These are phyloP conservation scores for Vicia sativa DNA, from an alignment of 306 rosid genomes.

Conservation along the genomic window DNA sequence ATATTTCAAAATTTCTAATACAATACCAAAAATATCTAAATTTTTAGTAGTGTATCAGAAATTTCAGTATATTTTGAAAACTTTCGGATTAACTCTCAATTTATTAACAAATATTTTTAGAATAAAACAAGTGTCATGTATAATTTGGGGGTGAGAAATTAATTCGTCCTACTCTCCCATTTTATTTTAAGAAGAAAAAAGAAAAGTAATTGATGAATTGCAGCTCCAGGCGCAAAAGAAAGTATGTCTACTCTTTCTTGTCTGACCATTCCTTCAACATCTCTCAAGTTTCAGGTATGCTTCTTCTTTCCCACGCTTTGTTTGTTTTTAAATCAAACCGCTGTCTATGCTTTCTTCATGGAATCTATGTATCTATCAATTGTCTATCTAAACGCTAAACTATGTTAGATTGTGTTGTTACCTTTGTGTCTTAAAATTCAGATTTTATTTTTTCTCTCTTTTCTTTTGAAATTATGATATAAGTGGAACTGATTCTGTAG, in stretches of 20 bases:
- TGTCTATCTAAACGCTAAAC: neutral
- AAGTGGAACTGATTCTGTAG: too few species aligned
- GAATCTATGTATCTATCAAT: neutral
- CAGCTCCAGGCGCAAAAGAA: neutral
- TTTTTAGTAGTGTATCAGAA: too few species aligned
- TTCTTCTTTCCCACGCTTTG: neutral
- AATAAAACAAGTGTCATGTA: too few species aligned
- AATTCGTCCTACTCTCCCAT: too few species aligned
- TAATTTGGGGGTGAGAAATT: too few species aligned
- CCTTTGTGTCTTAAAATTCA: neutral
- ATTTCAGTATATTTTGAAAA: too few species aligned
- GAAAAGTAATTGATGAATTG: neutral
- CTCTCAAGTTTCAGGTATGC: conserved; percentile 42
- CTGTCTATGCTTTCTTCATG: too few species aligned
- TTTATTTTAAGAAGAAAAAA: neutral
- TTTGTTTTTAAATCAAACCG: neutral
- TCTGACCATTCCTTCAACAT: conserved; percentile 45
- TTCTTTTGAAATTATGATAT: neutral
- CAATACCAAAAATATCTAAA: too few species aligned
- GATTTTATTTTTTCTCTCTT: neutral
- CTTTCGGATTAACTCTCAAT: too few species aligned
- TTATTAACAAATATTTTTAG: too few species aligned
- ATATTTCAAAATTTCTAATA: too few species aligned
- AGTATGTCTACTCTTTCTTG: conserved; percentile 46
- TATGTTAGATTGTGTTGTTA: too few species aligned